Evolutionary conservation across 2,329 filamentous ascomycete species (phyloP).

Genomic region (Penicillium griseofulvum): DNA sequence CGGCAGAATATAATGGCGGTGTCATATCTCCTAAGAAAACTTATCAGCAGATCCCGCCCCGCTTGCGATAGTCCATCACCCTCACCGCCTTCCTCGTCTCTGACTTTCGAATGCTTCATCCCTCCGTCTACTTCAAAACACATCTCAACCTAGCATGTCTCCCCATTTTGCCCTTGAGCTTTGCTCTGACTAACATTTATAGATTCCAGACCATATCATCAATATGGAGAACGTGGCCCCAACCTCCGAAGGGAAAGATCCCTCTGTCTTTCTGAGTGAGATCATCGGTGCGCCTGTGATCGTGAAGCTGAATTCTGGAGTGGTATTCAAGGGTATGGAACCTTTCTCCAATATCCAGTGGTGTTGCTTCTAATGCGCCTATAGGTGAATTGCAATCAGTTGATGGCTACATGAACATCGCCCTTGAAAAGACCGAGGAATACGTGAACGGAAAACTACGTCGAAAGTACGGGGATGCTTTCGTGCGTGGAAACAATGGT

Average conservation of each 20-base stretch:
- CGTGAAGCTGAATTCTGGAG: constrained; percentile 97
- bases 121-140: not conserved
- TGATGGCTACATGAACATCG: constrained; percentile 99
- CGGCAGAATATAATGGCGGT: not conserved
- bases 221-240: constrained; percentile 76
- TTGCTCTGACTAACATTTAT: not conserved
- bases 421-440: constrained; percentile 91
- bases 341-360: not conserved
- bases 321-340: constrained; percentile 85
- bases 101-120: constrained; percentile 6
- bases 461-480: constrained; percentile 87
- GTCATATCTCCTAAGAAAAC: not conserved
- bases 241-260: constrained; percentile 75
- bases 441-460: constrained; percentile 81
- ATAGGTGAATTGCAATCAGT: constrained; percentile 92
- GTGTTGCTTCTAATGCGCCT: not conserved
- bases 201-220: not conserved
- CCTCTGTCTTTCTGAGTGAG: constrained; percentile 86
- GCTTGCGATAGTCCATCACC: constrained; percentile 4
- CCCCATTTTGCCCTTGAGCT: not conserved
- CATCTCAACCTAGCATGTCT: not conserved
- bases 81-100: constrained; percentile 8
- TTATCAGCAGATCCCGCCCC: not conserved
- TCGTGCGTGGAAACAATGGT: constrained; percentile 97
- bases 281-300: constrained; percentile 93